Evolutionary conservation across 352 stramenopile genomes (phyloP).

Genomic region (Phytophthora megakarya): DNA sequence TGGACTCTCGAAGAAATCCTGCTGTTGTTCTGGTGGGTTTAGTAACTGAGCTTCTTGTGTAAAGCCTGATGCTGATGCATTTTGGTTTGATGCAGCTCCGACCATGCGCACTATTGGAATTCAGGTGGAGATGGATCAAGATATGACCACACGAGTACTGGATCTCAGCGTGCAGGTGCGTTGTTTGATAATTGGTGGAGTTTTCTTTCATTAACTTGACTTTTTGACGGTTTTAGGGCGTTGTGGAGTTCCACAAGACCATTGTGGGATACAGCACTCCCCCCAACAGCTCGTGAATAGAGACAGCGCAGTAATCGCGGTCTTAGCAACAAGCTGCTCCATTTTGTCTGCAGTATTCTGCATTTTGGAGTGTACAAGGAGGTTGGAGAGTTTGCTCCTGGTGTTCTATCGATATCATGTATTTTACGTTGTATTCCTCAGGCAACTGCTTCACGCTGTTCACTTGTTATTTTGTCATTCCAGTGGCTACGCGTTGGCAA

Average conservation of each 20-base stretch:
- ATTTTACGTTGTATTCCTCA: constrained; percentile 33
- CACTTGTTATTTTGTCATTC: constrained; percentile 2
- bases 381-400: constrained; percentile 5
- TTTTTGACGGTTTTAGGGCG: constrained; percentile 44
- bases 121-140: constrained; percentile 79
- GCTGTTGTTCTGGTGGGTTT: constrained; percentile 60
- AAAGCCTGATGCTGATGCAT: constrained; percentile 4
- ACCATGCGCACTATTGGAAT: constrained; percentile 68
- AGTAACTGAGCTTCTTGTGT: background rate
- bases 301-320: constrained; percentile 10
- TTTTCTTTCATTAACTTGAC: constrained; percentile 8
- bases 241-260: constrained; percentile 75
- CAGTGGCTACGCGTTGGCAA: constrained; percentile 55
- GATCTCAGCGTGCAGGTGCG: constrained; percentile 77
- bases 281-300: constrained; percentile 32
- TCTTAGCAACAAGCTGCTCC: constrained; percentile 20
- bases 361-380: constrained; percentile 8
- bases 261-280: constrained; percentile 54
- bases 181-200: background rate
- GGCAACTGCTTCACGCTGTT: background rate
- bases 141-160: constrained; percentile 81
- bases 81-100: constrained; percentile 41
- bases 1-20: constrained; percentile 77
- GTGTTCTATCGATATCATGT: constrained; percentile 38
- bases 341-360: constrained; percentile 23